Base-by-base conservation (phyloP, 768 basidiomycete genomes). In the Galerina sulciceps region DNA sequence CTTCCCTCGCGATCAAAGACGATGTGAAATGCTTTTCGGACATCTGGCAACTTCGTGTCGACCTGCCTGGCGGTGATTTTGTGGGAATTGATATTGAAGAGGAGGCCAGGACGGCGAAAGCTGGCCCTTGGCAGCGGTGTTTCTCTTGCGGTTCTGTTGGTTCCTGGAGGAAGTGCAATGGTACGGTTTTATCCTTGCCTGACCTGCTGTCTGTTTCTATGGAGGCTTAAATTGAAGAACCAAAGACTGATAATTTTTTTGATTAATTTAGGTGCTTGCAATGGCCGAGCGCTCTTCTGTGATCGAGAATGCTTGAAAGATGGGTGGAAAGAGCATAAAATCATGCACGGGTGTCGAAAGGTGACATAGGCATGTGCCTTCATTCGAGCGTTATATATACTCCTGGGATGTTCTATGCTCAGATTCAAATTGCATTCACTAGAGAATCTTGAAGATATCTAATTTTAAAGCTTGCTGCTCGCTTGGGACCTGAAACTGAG, bases 91-190 rank as follows among this genome's bases (percentile, higher is more conserved):
- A 78, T 60, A 44, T 74, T 35, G 72, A 73, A 53, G 74, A 75
- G 41, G 79, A 79, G 63, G 66, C 66, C 8, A 64, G 75, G 43
- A 74, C 72, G 4, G 75, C 75, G 46, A 62, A 65, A 58, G 66
- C 67, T n/a, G 77, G 79, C 2, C 76, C 78, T 17, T 79, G 75
- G 76, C 71, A 75, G 65, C 54, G 73, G 11, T 80, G 77, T 54
- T 79, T 78, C 50, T 63, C 55, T 4, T 79, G 79, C 60, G 76
- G 74, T 13, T 67, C 64, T 41, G 69, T 71, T 14, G 76, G 76
- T 0, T 61, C 58, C 1, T 78, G 75, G 75, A 75, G 72, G 66
- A 77, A 74, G 51, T 79, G 79, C 53, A 72, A 74, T 42, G 76
- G 76, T 76, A 52, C 11, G 70, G 67, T 23, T 22, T 34, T 31